A percentile compares a stretch with the other conserved stretches of the same genome.
These are phyloP conservation scores for Nakazawaea wyomingensis DNA, from an alignment of 805 yeast genomes.

Conservation along the genomic window DNA sequence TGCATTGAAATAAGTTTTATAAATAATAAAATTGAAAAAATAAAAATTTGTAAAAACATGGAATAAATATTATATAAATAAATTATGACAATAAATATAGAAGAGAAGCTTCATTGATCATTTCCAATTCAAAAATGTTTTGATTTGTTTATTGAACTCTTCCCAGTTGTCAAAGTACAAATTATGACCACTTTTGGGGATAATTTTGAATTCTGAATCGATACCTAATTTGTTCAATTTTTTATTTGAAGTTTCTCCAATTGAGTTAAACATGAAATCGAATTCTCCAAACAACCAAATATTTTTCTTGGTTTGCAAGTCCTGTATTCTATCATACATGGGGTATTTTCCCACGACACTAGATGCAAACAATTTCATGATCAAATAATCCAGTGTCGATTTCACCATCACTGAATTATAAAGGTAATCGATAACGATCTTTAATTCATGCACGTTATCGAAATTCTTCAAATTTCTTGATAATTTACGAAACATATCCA, in stretches of 20 bases:
- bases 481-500: conserved; percentile 24
- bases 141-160: conserved; percentile 46
- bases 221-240: conserved; percentile 17
- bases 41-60: not conserved
- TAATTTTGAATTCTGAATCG: conserved; percentile 30
- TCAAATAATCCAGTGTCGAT: conserved; percentile 29
- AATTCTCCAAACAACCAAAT: conserved; percentile 60
- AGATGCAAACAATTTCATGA: conserved; percentile 48
- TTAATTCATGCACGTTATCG: conserved; percentile 21
- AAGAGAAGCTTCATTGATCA: no score
- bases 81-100: not conserved
- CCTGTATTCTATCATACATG: conserved; percentile 48
- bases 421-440: conserved; percentile 26
- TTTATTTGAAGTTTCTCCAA: conserved; percentile 43
- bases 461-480: conserved; percentile 19
- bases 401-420: conserved; percentile 25
- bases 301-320: conserved; percentile 29
- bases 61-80: not conserved
- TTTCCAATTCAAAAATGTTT: conserved; percentile 28
- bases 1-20: not conserved
- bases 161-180: conserved; percentile 60
- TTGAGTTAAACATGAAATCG: conserved; percentile 70
- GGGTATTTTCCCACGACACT: conserved; percentile 64
- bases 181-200: conserved; percentile 70
- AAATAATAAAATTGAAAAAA: not conserved